These are phyloP conservation scores for Dendrocalamus sinicus DNA, from an alignment of 176 grass and related monocot species.

Conservation along the genomic window DNA sequence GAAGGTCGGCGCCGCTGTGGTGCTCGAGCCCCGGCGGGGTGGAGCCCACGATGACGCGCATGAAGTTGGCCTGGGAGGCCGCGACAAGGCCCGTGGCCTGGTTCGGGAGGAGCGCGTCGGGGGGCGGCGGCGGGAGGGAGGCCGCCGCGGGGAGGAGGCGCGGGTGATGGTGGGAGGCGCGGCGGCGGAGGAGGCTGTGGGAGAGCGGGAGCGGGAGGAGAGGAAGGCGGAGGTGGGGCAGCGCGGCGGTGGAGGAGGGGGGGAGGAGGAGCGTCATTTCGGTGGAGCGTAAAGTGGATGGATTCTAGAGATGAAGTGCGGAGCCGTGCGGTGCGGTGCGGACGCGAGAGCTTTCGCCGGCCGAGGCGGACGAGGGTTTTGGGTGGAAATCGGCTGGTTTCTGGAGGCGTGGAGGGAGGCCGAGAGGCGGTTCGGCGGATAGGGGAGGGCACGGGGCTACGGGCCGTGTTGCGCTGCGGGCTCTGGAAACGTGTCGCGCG, in stretches of 20 bases:
- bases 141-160: slow-evolving; percentile 38
- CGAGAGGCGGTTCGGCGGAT: background rate
- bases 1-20: slow-evolving; percentile 64
- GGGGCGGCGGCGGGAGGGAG: slow-evolving; percentile 22
- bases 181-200: slow-evolving; percentile 5
- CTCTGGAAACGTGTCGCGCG: background rate
- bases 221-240: too few relatives aligned
- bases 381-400: background rate
- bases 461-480: background rate
- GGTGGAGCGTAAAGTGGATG: background rate
- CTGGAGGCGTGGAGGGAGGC: background rate
- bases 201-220: too few relatives aligned
- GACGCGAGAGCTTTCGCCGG: background rate
- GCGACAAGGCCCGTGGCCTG: slow-evolving; percentile 85
- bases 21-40: slow-evolving; percentile 43
- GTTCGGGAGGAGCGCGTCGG: slow-evolving; percentile 56
- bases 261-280: too few relatives aligned
- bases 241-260: too few relatives aligned
- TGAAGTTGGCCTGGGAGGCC: slow-evolving; percentile 89
- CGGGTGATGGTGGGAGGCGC: slow-evolving; percentile 31
- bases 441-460: too few relatives aligned
- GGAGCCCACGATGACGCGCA: slow-evolving; percentile 85
- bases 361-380: background rate
- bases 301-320: background rate
- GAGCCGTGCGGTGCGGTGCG: background rate